A percentile compares a stretch with the other conserved stretches of the same genome.
These are phyloP conservation scores for Rutidosis leptorrhynchoides DNA, from an alignment of 129 eudicot genomes.

Conservation along the genomic window DNA sequence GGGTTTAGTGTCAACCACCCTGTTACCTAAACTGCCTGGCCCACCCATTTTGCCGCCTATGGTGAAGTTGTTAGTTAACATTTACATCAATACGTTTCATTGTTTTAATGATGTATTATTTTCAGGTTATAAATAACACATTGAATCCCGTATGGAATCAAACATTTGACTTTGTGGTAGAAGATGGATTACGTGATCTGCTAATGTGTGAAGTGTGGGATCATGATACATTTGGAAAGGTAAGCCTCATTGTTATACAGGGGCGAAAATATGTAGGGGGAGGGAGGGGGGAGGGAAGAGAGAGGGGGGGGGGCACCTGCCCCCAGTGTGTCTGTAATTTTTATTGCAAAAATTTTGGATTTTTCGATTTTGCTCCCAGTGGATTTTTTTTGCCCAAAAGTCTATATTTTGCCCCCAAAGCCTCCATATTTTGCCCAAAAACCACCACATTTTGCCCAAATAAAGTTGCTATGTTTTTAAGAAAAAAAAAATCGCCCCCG, in stretches of 20 bases:
- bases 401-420: too few species aligned
- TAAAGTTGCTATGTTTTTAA: too few species aligned
- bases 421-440: too few species aligned
- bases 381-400: too few species aligned
- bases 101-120: constrained; percentile 7
- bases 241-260: constrained; percentile 30
- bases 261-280: too few species aligned
- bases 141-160: constrained; percentile 96
- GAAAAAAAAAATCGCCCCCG: too few species aligned
- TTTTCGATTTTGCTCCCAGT: too few species aligned
- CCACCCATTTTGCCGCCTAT: neutral
- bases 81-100: neutral
- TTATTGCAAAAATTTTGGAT: too few species aligned
- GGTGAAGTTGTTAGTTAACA: neutral
- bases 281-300: too few species aligned
- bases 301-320: too few species aligned
- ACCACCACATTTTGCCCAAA: too few species aligned
- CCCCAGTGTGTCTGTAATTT: too few species aligned
- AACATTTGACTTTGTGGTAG: constrained; percentile 93
- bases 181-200: constrained; percentile 87
- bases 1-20: neutral
- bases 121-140: constrained; percentile 77
- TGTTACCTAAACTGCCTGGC: neutral
- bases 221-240: constrained; percentile 98
- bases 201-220: constrained; percentile 83